Evolutionary conservation across 1,284 basidiomycete genomes (phyloP), one percentile per base, ranked within the genome.

Genomic region (Psilocybe mexicana): DNA sequence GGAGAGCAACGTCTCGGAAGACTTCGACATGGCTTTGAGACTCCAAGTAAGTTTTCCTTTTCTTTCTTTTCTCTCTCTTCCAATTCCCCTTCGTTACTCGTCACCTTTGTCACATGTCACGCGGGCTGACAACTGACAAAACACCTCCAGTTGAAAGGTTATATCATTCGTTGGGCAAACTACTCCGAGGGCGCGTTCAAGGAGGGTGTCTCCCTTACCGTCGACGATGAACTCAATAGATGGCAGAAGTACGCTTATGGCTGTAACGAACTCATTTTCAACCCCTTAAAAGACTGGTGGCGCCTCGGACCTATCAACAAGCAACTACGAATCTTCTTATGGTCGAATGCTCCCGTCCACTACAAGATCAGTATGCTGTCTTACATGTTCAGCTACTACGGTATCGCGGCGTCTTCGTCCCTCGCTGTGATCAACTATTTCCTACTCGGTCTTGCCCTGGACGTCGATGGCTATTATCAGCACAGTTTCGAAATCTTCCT

Each of bases 241-340:
- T 94, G 92, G 92, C 89, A 93, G 63, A 94, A 94, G 69, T 94
- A 94, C 66, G 80, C 89, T 0, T 94, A 89, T 69, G 91, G 85
- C 38, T 85, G 84, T 73, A 84, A 84, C 63, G 90, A 92, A 70
- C 77, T 93, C 47, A 81, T 92, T 61, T 92, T 93, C 80, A 85
- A 92, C 66, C 91, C 91, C 0, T 61, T 93, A 58, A 78, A 82
- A 52, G 68, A 83, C 28, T 93, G 91, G 92, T 86, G 84, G 79
- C 75, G 74, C 58, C 74, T 81, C 55, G 91, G 92, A 6, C 92
- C 92, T 0, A 85, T 94, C 71, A 92, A 83, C 44, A 84, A 86
- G 63, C 89, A 93, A 65, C 82, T 93, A 42, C 84, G 85, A 46
- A 78, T 72, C n/a, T 94, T 94, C 76, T 63, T 93, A 28, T 92